These are phyloP conservation scores for Laburnicola sp. DNA, from an alignment of 2,329 filamentous ascomycete genomes.

Conservation along the genomic window DNA sequence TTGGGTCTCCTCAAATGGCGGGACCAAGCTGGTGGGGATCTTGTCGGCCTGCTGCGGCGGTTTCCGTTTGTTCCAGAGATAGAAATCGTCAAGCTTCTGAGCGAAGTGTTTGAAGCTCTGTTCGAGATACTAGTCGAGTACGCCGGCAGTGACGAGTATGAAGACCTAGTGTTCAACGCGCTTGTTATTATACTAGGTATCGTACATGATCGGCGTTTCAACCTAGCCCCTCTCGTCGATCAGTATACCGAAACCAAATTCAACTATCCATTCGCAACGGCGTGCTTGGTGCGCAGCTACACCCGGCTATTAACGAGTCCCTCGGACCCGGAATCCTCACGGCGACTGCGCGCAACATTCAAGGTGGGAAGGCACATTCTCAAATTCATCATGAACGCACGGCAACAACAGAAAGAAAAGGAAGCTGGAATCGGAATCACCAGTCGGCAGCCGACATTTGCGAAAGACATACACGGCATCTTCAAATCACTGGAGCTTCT, in stretches of 20 bases:
- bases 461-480: conserved; percentile 78
- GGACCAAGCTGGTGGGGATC: conserved; percentile 69
- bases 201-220: conserved; percentile 91
- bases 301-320: conserved; percentile 80
- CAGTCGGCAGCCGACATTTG: conserved; percentile 71
- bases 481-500: conserved; percentile 88
- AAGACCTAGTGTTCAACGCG: conserved; percentile 89
- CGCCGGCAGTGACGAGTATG: conserved; percentile 87
- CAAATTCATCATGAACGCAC: conserved; percentile 90
- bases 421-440: conserved; percentile 85
- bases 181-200: conserved; percentile 89
- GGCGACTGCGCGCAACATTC: conserved; percentile 85
- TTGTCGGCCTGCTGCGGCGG: conserved; percentile 75
- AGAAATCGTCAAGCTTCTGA: conserved; percentile 92
- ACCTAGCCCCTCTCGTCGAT: conserved; percentile 86
- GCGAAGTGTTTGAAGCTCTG: conserved; percentile 84
- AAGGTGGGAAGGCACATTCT: conserved; percentile 93
- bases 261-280: conserved; percentile 89
- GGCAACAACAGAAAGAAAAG: conserved; percentile 84
- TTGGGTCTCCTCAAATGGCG: conserved; percentile 86
- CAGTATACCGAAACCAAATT: conserved; percentile 87
- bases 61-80: conserved; percentile 95
- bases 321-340: conserved; percentile 78
- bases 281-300: conserved; percentile 85
- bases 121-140: conserved; percentile 92